Base-by-base conservation (phyloP, 1,139 yeast species). In the Kurtzmaniella quercitrusa region DNA sequence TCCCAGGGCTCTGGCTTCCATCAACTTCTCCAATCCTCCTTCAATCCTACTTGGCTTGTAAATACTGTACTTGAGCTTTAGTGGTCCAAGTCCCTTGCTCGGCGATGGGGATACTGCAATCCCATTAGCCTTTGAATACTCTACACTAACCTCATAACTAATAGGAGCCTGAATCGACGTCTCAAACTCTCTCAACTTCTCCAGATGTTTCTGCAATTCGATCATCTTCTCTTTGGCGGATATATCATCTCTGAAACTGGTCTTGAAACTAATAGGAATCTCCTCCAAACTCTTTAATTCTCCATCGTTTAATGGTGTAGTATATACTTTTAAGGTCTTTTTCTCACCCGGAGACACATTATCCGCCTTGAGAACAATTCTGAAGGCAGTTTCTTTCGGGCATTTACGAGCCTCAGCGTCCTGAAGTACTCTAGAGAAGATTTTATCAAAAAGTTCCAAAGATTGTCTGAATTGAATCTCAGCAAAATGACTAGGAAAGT, bases 381-480 rank as follows among this genome's bases (percentile, higher is more conserved):
- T 54, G 48, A 62, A 71, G 37, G 63, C 61, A 19, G 51, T 47
- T 15, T 50, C 50, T 29, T 50, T 43, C 31, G 42, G 40, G 16
- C 40, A 31, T 19, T 50, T 50, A 9, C 46, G 40, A 1, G 53
- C 51, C 34, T 50, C 43, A 33, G 70, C 48, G 48, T 71, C 76
- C 29, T 57, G 41, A 25, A 59, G 52, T 9, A 70, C 59, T 1
- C 46, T 53, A 31, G 77, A 70, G 49, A 91, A 53, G 2, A 88
- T 48, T 17, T 68, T 63, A 38, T 76, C 69, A 71, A 90, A 73
- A 1, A 89, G 63, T 12, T 70, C 61, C 47, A 88, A 57, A 11
- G 94, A 82, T 41, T 79, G 60, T 50, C 75, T 77, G 62, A 90
- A 87, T 59, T 90, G 96, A 8, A 68, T 62, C 34, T 85, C 83